A percentile compares a stretch with the other conserved stretches of the same genome.
Evolutionary conservation across 495 filamentous ascomycete genomes (phyloP).

Genomic region (Penicillium robsamsonii): DNA sequence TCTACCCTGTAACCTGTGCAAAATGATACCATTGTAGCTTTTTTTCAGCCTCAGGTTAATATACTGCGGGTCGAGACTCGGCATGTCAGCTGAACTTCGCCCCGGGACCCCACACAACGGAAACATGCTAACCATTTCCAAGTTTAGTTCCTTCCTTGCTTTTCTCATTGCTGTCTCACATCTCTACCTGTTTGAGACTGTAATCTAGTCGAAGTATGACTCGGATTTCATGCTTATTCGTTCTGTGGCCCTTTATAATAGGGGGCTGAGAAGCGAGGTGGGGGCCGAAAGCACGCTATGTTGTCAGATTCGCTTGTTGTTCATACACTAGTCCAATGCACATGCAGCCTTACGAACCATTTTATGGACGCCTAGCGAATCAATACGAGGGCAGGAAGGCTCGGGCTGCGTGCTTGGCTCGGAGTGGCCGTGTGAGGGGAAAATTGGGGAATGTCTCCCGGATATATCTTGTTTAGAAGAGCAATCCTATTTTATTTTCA

Average conservation of each 20-base stretch:
- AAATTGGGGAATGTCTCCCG: not conserved
- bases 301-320: constrained; percentile 18
- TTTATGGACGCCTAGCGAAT: constrained; percentile 7
- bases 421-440: constrained; percentile 8
- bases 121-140: not conserved
- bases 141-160: not conserved
- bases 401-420: constrained; percentile 5
- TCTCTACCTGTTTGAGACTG: not conserved
- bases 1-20: constrained; percentile 7
- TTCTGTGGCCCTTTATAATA: constrained; percentile 11
- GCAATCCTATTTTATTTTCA: not conserved
- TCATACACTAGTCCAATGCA: constrained; percentile 21
- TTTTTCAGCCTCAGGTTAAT: constrained; percentile 17
- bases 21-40: constrained; percentile 12
- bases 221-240: constrained; percentile 12
- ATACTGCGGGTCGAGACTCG: not conserved
- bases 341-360: constrained; percentile 29
- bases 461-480: not conserved
- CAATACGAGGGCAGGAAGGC: constrained; percentile 1
- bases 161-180: not conserved
- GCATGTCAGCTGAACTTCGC: constrained; percentile 20
- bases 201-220: not conserved
- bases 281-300: constrained; percentile 18
- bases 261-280: constrained; percentile 12
- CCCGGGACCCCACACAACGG: constrained; percentile 11